Conservation (phyloP, 208 protist species). For the Endotrypanum monterogeii region DNA sequence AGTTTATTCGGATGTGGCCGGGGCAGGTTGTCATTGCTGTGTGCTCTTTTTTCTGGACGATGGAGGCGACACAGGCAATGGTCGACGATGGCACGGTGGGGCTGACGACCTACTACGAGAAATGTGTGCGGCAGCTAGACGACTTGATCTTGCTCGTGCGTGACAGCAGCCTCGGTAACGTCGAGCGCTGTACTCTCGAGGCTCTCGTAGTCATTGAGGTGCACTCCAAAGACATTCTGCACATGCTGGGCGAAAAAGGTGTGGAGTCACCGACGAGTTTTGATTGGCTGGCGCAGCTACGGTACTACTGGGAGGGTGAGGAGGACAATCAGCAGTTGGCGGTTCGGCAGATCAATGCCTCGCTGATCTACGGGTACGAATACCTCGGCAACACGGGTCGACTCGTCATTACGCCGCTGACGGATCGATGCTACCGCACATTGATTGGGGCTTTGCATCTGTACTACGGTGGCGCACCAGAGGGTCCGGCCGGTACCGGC, state of each 20-base stretch:
- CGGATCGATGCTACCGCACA: slow-evolving; percentile 96
- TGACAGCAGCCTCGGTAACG: slow-evolving; percentile 76
- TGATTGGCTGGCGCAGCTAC: slow-evolving; percentile 96
- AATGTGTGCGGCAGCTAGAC: slow-evolving; percentile 88
- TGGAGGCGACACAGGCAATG: slow-evolving; percentile 93
- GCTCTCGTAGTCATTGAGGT: slow-evolving; percentile 95
- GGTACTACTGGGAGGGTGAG: slow-evolving; percentile 95
- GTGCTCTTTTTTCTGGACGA: slow-evolving; percentile 93
- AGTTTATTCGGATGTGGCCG: slow-evolving; percentile 94
- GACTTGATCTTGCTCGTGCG: slow-evolving; percentile 93
- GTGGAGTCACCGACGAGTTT: slow-evolving; percentile 93
- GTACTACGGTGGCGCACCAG: slow-evolving; percentile 96
- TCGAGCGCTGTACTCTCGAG: slow-evolving; percentile 92
- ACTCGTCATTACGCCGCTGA: slow-evolving; percentile 97
- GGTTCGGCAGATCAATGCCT: slow-evolving; percentile 94
- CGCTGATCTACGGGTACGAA: slow-evolving; percentile 96
- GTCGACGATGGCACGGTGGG: slow-evolving; percentile 79
- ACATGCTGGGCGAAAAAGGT: slow-evolving; percentile 89
- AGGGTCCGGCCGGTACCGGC: slow-evolving; percentile 97
- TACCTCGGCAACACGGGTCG: slow-evolving; percentile 96
- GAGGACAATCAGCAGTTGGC: slow-evolving; percentile 67
- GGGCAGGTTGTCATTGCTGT: slow-evolving; percentile 94
- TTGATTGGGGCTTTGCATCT: slow-evolving; percentile 97
- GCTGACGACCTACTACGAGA: slow-evolving; percentile 87
- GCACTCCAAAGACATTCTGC: slow-evolving; percentile 94